Percentiles rank a stretch among this genome's conserved stretches.
Evolutionary conservation across 345 rosid species (phyloP).

Genomic region (Laguncularia racemosa): DNA sequence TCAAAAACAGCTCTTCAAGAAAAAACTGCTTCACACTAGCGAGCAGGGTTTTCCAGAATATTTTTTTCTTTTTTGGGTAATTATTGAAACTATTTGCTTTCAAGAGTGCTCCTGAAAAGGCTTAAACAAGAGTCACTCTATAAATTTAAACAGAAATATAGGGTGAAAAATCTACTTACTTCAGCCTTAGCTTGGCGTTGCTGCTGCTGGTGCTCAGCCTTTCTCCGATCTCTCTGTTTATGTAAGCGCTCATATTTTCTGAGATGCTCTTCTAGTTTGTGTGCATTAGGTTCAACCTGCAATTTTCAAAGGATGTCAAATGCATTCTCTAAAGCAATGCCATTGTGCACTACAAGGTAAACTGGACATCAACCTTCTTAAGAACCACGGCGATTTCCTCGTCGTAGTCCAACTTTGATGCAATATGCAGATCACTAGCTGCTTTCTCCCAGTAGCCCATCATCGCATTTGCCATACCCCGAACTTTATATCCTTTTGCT

Average conservation of each 20-base stretch:
- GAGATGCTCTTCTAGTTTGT: conserved; percentile 63
- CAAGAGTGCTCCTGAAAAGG: too few relatives aligned
- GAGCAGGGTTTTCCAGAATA: too few relatives aligned
- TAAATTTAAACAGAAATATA: background rate
- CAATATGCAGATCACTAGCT: conserved; percentile 67
- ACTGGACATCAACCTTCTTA: conserved; percentile 46
- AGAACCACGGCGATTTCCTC: conserved; percentile 61
- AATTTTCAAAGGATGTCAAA: conserved; percentile 8
- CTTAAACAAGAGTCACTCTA: background rate
- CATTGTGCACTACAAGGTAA: background rate
- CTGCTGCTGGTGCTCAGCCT: conserved; percentile 40
- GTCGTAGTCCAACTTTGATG: conserved; percentile 77
- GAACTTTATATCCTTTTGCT: conserved; percentile 78
- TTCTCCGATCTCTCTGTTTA: conserved; percentile 52
- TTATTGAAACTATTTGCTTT: too few relatives aligned
- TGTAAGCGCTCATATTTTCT: conserved; percentile 63
- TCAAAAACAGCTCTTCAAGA: too few relatives aligned
- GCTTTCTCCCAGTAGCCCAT: conserved; percentile 81
- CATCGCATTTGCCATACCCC: conserved; percentile 76
- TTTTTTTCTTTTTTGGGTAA: too few relatives aligned
- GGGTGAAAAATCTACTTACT: conserved; percentile 25
- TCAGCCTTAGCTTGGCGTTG: conserved; percentile 38
- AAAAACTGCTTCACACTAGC: too few relatives aligned
- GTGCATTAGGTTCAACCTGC: conserved; percentile 81
- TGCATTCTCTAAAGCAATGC: background rate